Evolutionary conservation across 768 basidiomycete species (phyloP), one percentile per base, ranked within the genome.

Genomic region (Paxillus ammoniavirescens): DNA sequence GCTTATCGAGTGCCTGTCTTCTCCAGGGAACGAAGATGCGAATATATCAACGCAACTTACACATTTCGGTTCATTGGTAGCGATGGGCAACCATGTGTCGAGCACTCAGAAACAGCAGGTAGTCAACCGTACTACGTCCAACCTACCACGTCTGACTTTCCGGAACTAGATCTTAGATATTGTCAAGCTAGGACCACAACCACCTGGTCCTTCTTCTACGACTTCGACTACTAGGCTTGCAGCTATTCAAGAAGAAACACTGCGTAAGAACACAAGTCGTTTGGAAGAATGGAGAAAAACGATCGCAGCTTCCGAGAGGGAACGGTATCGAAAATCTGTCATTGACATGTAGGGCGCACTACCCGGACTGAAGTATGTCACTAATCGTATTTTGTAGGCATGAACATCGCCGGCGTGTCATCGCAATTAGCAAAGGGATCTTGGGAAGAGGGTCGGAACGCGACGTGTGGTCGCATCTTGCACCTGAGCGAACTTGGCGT

Each of bases 71-170:
- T 63, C 86, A 26, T 80, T 85, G 15, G 72, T 93, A 23, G 85
- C 87, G 2, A 70, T 84, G 53, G 88, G 87, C 52, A 80, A 80
- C 49, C 71, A 78, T 8, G 81, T 88, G 40, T 77, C 81, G 13
- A 78, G 78, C 0, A 40, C 68, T n/a, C 89, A 91, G 66, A 91
- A 89, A 59, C 82, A 81, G 49, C 86, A 91, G 78, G 91, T 89
- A 61, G 36, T 23, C 45, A n/a, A 26, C 15, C n/a, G 17, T 51
- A n/a, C 38, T 12, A 14, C 36, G 36, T 40, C 8, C 21, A 1
- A 12, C 40, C 45, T 3, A 52, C 30, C 59, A 35, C 35, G 42
- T 38, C 50, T 62, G 44, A 61, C 35, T 14, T 0, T 17, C 1
- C 15, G 6, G 12, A 3, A 38, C 15, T 35, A 82, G 80, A 87